Percentiles rank a stretch among this genome's conserved stretches.
phyloP scores from a whole-genome alignment of 495 filamentous ascomycete genomes.

The Immersiella caudata region DNA sequence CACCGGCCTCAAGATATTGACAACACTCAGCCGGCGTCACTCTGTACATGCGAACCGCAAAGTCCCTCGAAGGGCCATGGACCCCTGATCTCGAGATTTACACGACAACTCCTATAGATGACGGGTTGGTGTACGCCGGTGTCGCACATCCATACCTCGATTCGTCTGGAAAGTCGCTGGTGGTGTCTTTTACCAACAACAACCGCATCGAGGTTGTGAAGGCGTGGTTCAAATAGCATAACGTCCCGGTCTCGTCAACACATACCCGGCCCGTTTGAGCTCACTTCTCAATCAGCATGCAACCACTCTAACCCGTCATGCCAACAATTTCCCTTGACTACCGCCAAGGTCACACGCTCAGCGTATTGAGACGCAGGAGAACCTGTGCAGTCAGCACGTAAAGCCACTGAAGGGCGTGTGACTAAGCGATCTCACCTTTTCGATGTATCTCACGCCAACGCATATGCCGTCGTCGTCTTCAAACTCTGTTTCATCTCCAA shows the following conservation, averaged over 20 bases:
- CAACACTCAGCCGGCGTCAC: conserved; percentile 23
- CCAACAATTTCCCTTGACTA: background rate
- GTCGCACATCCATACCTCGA: conserved; percentile 41
- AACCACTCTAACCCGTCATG: background rate
- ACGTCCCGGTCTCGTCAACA: background rate
- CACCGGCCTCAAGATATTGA: conserved; percentile 4
- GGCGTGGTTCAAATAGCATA: conserved; percentile 17
- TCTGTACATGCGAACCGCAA: conserved; percentile 35
- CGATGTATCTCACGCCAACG: conserved; percentile 56
- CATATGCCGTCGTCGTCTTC: conserved; percentile 53
- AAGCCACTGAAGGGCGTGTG: background rate
- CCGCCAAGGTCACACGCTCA: background rate
- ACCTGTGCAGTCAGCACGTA: background rate
- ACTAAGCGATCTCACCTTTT: conserved; percentile 27
- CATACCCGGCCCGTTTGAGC: background rate
- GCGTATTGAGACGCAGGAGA: background rate
- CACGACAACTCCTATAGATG: conserved; percentile 33
- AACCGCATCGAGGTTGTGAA: conserved; percentile 39
- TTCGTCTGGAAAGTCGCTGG: conserved; percentile 33
- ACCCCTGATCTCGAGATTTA: conserved; percentile 38
- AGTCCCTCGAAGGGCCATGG: conserved; percentile 40
- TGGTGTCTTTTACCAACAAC: conserved; percentile 40
- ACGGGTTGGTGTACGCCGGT: conserved; percentile 39
- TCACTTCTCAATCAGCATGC: background rate
- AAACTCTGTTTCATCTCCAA: conserved; percentile 51